Base-by-base conservation (phyloP, 495 filamentous ascomycete species). In the Penicillium goetzii region DNA sequence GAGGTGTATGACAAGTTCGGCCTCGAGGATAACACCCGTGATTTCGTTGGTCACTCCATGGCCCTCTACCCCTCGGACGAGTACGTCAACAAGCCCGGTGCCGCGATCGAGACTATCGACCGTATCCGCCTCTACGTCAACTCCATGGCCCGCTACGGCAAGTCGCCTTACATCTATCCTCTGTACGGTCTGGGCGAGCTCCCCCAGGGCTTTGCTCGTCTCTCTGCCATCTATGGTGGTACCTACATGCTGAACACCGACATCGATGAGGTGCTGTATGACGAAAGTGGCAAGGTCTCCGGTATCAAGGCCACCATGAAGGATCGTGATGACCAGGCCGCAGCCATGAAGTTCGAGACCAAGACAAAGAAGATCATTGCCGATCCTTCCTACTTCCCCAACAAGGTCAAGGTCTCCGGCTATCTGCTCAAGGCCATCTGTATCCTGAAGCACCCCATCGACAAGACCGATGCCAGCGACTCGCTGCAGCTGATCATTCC, bases 181-280 rank as follows among this genome's bases (percentile, higher is more conserved):
- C 89, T 97, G 14, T 97, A 99, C 78, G 95, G 95, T 61, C 86
- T 99, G 25, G 95, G 96, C 70, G 95, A 99, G 80, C 87, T 99
- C 38, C 95, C 95, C 28, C 96, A 99, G 82, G 94, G 96, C 58
- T 99, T 99, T 74, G 96, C 95, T 51, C 94, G 96, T 73, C 84
- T 98, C 36, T 97, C 93, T 12, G 95, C 95, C 71, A 97, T 98
- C 78, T 97, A 98, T 74, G 96, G 96, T 66, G 96, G 96, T 67
- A 98, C 95, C 19, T 98, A 99, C 80, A 98, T 98, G 91, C 88
- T 99, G 68, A 98, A 98, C 83, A 97, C 95, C 60, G 86, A 83
- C 58, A 84, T 99, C 50, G 89, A 97, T 65, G 94, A 98, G 80
- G 81, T 99, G 55, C 72, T 91, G 26, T 97, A 94, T 73, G 85